phyloP scores from a whole-genome alignment of 305 asterid species.

The Euphrasia arctica region DNA sequence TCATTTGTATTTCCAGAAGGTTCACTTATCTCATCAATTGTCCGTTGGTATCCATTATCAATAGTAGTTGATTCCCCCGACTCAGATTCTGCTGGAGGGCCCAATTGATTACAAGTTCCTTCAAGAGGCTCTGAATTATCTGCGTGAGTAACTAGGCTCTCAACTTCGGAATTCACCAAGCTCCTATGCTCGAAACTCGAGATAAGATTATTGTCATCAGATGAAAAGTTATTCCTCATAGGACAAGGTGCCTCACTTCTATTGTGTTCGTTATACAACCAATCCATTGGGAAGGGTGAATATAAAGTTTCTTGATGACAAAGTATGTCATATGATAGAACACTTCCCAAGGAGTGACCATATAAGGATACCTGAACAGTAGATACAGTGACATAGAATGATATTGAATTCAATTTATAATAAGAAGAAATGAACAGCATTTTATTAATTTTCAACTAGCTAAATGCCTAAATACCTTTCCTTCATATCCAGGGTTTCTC shows the following conservation, averaged over 20 bases:
- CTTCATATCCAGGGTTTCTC: conserved; percentile 97
- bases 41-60: conserved; percentile 33
- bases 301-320: conserved; percentile 82
- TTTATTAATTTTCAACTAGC: conserved; percentile 22
- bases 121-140: conserved; percentile 40
- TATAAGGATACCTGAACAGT: conserved; percentile 75
- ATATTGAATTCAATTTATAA: conserved; percentile 17
- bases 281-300: conserved; percentile 91
- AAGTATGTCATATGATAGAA: conserved; percentile 89
- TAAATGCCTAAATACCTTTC: conserved; percentile 55
- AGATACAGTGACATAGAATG: conserved; percentile 12
- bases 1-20: conserved; percentile 33
- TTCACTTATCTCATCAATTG: conserved; percentile 39
- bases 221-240: conserved; percentile 26
- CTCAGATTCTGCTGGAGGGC: conserved; percentile 61
- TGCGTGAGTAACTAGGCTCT: conserved; percentile 29
- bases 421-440: conserved; percentile 17
- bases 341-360: conserved; percentile 98
- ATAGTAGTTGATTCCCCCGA: conserved; percentile 49
- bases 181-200: conserved; percentile 35
- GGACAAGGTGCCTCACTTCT: conserved; percentile 29
- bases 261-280: conserved; percentile 62
- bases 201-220: conserved; percentile 33
- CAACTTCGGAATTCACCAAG: conserved; percentile 32
- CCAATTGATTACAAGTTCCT: conserved; percentile 44